phyloP scores from a whole-genome alignment of 768 basidiomycete species.

The Pholiota molesta region DNA sequence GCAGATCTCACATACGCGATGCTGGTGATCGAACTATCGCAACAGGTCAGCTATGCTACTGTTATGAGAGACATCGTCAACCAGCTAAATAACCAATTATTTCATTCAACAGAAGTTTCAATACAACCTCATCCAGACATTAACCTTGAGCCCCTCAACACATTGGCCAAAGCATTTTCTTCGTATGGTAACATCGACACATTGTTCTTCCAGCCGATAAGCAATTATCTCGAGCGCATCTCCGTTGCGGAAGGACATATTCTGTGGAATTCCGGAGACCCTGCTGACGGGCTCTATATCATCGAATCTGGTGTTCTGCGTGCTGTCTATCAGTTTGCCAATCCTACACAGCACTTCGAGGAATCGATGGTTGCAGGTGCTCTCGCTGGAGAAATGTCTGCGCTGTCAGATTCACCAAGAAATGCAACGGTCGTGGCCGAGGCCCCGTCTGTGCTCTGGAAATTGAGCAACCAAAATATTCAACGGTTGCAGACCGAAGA shows the following conservation, averaged over 20 bases:
- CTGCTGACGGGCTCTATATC: constrained; percentile 83
- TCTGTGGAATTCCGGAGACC: constrained; percentile 80
- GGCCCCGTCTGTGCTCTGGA: constrained; percentile 78
- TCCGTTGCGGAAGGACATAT: constrained; percentile 57
- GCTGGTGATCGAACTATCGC: constrained; percentile 76
- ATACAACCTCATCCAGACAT: constrained; percentile 34
- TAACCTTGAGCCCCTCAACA: constrained; percentile 66
- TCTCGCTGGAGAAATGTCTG: constrained; percentile 88
- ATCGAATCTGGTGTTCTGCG: constrained; percentile 86
- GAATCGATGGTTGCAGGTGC: constrained; percentile 96
- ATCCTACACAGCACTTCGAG: constrained; percentile 66
- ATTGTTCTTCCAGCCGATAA: constrained; percentile 62
- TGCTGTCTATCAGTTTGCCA: constrained; percentile 80
- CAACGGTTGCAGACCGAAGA: constrained; percentile 66
- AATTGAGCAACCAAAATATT: constrained; percentile 62
- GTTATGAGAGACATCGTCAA: neutral
- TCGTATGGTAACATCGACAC: constrained; percentile 64
- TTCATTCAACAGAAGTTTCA: constrained; percentile 26
- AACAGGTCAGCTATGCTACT: constrained; percentile 38
- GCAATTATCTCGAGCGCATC: constrained; percentile 71
- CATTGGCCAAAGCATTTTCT: constrained; percentile 79
- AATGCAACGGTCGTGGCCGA: constrained; percentile 90
- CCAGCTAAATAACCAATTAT: neutral
- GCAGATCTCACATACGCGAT: constrained; percentile 66
- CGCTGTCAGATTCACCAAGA: constrained; percentile 74